Conservation (phyloP, 176 grass and related monocot species). For the Typha latifolia region DNA sequence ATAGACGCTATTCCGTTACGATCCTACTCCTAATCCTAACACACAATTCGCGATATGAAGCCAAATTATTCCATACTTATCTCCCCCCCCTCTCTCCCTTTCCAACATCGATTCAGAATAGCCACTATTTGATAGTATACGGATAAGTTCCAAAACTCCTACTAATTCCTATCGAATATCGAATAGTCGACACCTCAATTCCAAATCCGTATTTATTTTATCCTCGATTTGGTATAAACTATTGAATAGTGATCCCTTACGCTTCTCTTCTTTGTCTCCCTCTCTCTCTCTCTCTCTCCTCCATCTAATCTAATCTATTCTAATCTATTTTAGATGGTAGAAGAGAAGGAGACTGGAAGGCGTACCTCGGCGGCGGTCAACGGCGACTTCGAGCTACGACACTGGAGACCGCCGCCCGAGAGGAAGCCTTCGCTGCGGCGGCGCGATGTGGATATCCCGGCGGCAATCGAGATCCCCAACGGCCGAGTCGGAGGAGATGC, state of each 20-base stretch:
- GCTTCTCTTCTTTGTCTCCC: neutral
- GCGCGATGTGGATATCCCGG: constrained; percentile 15
- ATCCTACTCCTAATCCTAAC: neutral
- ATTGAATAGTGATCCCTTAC: neutral
- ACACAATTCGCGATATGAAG: neutral
- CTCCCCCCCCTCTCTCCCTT: neutral
- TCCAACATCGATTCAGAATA: no score
- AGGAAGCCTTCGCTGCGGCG: neutral
- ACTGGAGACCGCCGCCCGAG: constrained; percentile 42
- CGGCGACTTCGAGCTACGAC: constrained; percentile 60
- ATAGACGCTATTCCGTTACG: neutral
- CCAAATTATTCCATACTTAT: neutral
- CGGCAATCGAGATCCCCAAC: constrained; percentile 39
- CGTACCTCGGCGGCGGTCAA: constrained; percentile 11
- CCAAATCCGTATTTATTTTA: no score
- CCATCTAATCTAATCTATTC: neutral
- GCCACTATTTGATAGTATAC: no score
- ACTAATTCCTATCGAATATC: no score
- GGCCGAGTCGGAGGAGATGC: neutral
- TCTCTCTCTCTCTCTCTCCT: neutral
- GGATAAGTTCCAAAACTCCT: no score
- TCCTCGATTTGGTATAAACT: no score
- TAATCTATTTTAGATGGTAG: neutral
- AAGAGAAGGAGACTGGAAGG: neutral
- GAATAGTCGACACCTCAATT: no score